Percentiles rank a stretch among this genome's conserved stretches.
These are phyloP conservation scores for Podochytrium sp. DNA, from an alignment of 192 early-diverging fungal genomes.

Conservation along the genomic window DNA sequence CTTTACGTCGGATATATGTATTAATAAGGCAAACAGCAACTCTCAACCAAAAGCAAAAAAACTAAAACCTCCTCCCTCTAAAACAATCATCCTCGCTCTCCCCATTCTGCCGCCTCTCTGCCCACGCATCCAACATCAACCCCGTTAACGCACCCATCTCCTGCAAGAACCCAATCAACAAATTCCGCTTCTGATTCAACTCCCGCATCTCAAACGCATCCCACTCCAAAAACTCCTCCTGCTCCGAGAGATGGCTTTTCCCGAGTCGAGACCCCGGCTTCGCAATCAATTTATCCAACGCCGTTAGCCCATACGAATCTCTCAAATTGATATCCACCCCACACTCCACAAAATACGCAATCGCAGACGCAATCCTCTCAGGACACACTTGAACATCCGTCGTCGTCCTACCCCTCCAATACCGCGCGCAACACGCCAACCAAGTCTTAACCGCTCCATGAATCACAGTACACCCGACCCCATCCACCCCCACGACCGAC, in stretches of 20 bases:
- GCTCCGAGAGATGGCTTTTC: not conserved
- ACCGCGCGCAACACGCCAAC: not conserved
- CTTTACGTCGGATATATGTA: too few species aligned
- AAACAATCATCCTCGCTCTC: too few species aligned
- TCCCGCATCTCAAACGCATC: not conserved
- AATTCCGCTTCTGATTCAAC: not conserved
- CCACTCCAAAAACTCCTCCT: not conserved
- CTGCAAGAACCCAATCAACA: not conserved
- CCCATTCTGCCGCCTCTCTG: too few species aligned
- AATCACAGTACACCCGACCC: not conserved
- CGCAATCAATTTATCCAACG: constrained; percentile 2
- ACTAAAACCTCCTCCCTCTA: too few species aligned
- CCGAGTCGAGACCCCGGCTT: not conserved
- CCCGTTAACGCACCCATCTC: constrained; percentile 4
- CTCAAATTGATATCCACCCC: constrained; percentile 1
- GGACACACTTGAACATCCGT: not conserved
- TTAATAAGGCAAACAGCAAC: too few species aligned
- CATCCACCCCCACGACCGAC: not conserved
- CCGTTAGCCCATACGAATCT: not conserved
- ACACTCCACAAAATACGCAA: not conserved
- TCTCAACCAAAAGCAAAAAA: too few species aligned
- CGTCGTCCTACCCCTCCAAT: not conserved
- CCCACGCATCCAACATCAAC: too few species aligned
- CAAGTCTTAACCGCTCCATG: constrained; percentile 14
- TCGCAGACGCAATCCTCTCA: not conserved